Base-by-base conservation (phyloP, 164 flowering plant genomes). In the Platanus orientalis region DNA sequence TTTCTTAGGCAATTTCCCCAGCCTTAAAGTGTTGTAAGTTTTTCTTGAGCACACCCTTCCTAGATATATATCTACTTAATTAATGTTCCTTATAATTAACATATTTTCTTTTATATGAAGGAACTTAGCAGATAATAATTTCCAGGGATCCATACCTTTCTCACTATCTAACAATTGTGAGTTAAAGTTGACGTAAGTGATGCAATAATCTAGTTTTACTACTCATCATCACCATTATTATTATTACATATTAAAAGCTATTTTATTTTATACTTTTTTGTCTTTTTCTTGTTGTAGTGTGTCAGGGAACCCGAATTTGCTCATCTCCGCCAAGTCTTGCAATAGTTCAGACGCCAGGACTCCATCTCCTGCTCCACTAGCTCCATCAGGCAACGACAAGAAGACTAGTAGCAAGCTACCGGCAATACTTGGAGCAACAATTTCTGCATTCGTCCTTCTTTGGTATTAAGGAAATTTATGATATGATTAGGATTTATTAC, bases 81-180 rank as follows among this genome's bases (percentile, higher is more conserved):
- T 34, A 34, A 34, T 5, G 39, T 34, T 10, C 39, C 5, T 5
- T 5, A 0, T 34, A 5, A 34, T 5, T 5, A 10, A 34, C 10
- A 34, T 5, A 34, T 34, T 34, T 34, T 20, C 6, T 23, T 34
- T 26, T 28, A 32, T 5, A 12, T 50, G 23, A 24, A 76, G 79
- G 69, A 73, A 76, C 28, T 61, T 73, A 63, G 71, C 74, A 10
- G 57, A 67, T n/a, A 76, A 76, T 40, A 27, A 53, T 3, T 67
- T 73, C 40, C 52, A 13, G 14, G 74, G 79, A 26, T 20, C 64
- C 2, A 49, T 76, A 20, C 79, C 79, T 26, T 13, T 62, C 6
- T 62, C 77, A n/a, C n/a, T n/a, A n/a, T n/a, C n/a, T n/a, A n/a
- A n/a, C n/a, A n/a, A n/a, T n/a, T n/a, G n/a, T n/a, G 66, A 57